Base-by-base conservation (phyloP, 306 rosid species). In the Trifolium repens region DNA sequence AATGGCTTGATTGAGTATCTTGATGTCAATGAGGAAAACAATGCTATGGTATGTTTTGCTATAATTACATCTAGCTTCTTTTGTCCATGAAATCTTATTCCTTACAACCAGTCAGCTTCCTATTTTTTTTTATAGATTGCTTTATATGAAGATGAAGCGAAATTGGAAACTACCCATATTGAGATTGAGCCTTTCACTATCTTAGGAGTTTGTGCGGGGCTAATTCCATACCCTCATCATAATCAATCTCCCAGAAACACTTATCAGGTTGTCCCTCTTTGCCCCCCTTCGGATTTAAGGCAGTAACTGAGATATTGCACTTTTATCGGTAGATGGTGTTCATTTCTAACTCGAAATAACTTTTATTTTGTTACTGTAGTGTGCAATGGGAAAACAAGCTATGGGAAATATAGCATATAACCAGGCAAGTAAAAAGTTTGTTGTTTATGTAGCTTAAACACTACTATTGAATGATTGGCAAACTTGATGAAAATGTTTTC, bases 331-430 rank as follows among this genome's bases (percentile, higher is more conserved):
- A 14, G 67, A 40, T 14, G 8, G 24, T 71, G 69, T 66, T 79
- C 53, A 49, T 55, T 73, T 42, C 30, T 35, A 16, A n/a, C 64
- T 72, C 79, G 73, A 79, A 24, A 49, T 73, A 43, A 43, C 54
- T 72, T 47, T 9, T 75, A 54, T 82, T 68, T 71, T 77, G 44
- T 35, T 35, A 68, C 52, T 55, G 78, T 62, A 93, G 97, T 94
- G 98, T 74, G 97, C 97, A 11, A 94, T 91, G 98, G 98, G 98
- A 78, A 94, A 94, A 82, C 98, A 94, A 87, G 98, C 98, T 24
- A 94, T 94, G 98, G 98, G 98, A 74, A 94, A 91, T 78, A 88
- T 94, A 73, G 97, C 98, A 63, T 91, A 75, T 81, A 94, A 94
- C 82, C 98, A 91, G 94, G 96, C 85, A 78, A 80, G 86, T 73